Evolutionary conservation across 495 filamentous ascomycete species (phyloP).

Genomic region (Lepraria neglecta): DNA sequence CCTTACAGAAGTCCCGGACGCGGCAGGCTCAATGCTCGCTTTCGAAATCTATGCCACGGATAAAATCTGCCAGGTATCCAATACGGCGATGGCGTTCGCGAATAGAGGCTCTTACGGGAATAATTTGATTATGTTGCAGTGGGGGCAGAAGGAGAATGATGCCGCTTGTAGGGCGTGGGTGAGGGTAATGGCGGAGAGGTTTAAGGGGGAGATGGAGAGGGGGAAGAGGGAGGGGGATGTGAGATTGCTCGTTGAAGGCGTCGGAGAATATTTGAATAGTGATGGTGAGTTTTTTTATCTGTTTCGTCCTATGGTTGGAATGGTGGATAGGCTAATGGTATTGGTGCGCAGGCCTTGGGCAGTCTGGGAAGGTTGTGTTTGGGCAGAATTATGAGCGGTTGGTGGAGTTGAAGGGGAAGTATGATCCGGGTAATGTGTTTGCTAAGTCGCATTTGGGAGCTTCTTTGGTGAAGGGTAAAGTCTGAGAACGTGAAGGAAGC

Average conservation of each 20-base stretch:
- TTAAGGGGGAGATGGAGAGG: conserved; percentile 21
- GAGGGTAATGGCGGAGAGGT: conserved; percentile 16
- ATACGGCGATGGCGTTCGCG: conserved; percentile 29
- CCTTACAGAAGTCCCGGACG: conserved; percentile 18
- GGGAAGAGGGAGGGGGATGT: conserved; percentile 10
- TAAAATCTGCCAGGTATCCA: conserved; percentile 19
- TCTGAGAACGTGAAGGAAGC: too few species aligned
- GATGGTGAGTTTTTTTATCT: conserved; percentile 13
- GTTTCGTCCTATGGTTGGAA: background rate
- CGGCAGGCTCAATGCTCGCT: conserved; percentile 20
- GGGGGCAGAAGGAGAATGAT: conserved; percentile 29
- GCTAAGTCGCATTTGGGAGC: background rate
- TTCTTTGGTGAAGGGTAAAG: too few species aligned
- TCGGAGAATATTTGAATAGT: conserved; percentile 23
- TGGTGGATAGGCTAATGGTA: background rate
- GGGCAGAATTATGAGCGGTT: conserved; percentile 40
- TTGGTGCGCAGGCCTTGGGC: background rate
- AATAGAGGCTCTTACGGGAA: conserved; percentile 29
- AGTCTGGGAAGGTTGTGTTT: conserved; percentile 31
- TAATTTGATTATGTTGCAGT: conserved; percentile 17
- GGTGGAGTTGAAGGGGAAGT: conserved; percentile 37
- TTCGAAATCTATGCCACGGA: conserved; percentile 25
- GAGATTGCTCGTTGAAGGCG: background rate
- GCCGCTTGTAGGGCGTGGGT: conserved; percentile 28
- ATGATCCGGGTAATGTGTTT: conserved; percentile 53